phyloP scores from a whole-genome alignment of 2,329 filamentous ascomycete species.

The Penicillium sp. region DNA sequence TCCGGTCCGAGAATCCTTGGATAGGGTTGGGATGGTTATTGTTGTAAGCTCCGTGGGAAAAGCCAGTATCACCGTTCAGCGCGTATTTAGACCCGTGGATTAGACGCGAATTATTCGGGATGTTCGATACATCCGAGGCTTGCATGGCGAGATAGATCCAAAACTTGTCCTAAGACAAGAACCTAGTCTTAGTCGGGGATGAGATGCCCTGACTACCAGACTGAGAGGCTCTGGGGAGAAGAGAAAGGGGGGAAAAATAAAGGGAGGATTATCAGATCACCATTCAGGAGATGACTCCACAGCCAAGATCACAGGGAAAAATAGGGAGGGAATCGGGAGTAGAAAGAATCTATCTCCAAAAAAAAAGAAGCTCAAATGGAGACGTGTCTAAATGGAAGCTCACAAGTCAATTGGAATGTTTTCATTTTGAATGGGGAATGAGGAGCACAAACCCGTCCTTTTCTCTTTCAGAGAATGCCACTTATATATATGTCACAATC shows the following conservation, averaged over 20 bases:
- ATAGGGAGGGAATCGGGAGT: slow-evolving; percentile 6
- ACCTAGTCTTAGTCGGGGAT: slow-evolving; percentile 5
- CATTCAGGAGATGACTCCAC: slow-evolving; percentile 21
- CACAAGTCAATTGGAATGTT: slow-evolving; percentile 35
- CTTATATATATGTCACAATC: slow-evolving; percentile 14
- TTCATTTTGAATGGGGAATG: slow-evolving; percentile 17
- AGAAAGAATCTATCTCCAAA: slow-evolving; percentile 15
- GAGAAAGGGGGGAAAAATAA: slow-evolving; percentile 31
- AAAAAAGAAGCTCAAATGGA: slow-evolving; percentile 23
- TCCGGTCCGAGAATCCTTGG: slow-evolving; percentile 79
- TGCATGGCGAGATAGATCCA: slow-evolving; percentile 68
- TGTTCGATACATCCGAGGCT: slow-evolving; percentile 70
- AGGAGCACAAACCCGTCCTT: slow-evolving; percentile 16
- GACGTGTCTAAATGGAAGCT: slow-evolving; percentile 31
- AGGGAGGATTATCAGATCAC: slow-evolving; percentile 56
- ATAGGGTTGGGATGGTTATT: slow-evolving; percentile 67
- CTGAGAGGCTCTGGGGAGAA: slow-evolving; percentile 1
- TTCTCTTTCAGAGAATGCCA: slow-evolving; percentile 17
- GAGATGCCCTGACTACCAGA: slow-evolving; percentile 5
- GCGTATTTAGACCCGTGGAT: slow-evolving; percentile 70
- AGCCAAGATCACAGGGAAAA: slow-evolving; percentile 5
- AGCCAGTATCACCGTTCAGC: slow-evolving; percentile 69
- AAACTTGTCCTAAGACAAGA: slow-evolving; percentile 18
- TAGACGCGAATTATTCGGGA: slow-evolving; percentile 60
- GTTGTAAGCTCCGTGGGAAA: slow-evolving; percentile 88